Percentiles rank a stretch among this genome's conserved stretches.
These are phyloP conservation scores for Solanum habrochaites DNA, from an alignment of 257 asterid genomes.

Conservation along the genomic window DNA sequence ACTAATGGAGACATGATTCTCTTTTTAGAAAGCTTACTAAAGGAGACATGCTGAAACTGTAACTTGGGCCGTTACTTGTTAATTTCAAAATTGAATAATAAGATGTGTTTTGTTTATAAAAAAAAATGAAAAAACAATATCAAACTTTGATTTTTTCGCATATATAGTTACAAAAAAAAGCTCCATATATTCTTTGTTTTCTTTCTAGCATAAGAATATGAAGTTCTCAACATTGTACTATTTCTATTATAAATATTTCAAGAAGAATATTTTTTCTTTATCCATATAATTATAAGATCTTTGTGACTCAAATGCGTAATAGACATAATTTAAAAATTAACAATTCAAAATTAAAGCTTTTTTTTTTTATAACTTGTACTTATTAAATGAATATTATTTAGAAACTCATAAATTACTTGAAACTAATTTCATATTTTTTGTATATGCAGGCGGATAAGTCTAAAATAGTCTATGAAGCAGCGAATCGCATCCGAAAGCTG, in stretches of 20 bases:
- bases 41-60: no score
- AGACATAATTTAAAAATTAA: background rate
- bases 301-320: background rate
- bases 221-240: background rate
- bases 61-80: no score
- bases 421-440: background rate
- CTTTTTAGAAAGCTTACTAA: no score
- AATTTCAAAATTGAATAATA: background rate
- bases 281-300: background rate
- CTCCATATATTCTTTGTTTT: background rate
- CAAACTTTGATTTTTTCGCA: background rate
- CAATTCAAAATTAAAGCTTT: no score
- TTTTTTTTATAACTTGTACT: background rate
- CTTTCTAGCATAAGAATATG: background rate
- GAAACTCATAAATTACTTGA: background rate
- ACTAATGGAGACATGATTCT: no score
- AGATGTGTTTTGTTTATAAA: background rate
- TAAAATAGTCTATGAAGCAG: slow-evolving; percentile 65
- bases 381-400: background rate
- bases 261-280: background rate
- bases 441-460: slow-evolving; percentile 55
- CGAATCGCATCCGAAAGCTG: slow-evolving; percentile 29
- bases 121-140: background rate
- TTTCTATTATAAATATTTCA: background rate
- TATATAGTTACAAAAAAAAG: background rate